Evolutionary conservation across 2,329 filamentous ascomycete genomes (phyloP).

Genomic region (Nemania sp.): DNA sequence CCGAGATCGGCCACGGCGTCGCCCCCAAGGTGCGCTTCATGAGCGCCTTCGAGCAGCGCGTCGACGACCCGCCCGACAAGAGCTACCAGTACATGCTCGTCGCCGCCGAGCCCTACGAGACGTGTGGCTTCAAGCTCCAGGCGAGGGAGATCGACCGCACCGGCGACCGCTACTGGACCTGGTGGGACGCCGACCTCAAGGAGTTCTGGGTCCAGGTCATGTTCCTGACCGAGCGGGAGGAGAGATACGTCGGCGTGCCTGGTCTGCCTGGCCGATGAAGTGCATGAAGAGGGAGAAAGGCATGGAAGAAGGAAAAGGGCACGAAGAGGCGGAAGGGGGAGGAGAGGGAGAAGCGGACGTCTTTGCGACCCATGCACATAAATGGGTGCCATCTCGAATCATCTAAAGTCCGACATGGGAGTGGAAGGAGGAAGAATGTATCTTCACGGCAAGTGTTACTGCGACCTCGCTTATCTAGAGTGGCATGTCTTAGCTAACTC

Average conservation of each 20-base stretch:
- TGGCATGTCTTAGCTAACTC: conserved; percentile 10
- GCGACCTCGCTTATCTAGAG: conserved; percentile 1
- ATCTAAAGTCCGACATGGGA: neutral
- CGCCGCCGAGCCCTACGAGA: conserved; percentile 97
- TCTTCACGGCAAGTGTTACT: conserved; percentile 18
- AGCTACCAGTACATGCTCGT: conserved; percentile 93
- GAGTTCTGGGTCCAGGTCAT: conserved; percentile 98
- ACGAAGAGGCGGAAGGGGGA: neutral
- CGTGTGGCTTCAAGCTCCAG: conserved; percentile 93
- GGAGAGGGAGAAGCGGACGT: too few relatives aligned
- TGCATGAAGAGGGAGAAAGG: neutral
- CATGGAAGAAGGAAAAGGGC: neutral
- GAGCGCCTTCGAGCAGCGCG: conserved; percentile 94
- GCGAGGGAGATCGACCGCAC: conserved; percentile 88
- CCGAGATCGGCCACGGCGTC: conserved; percentile 66
- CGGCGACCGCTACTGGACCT: conserved; percentile 87
- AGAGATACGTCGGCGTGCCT: conserved; percentile 74
- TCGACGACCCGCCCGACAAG: conserved; percentile 90
- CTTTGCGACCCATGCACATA: too few relatives aligned
- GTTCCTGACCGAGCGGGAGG: conserved; percentile 98
- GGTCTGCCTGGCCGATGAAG: conserved; percentile 52
- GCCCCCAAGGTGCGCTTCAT: conserved; percentile 91
- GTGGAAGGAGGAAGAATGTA: neutral
- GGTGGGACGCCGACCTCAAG: conserved; percentile 94
- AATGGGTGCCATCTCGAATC: neutral